Evolutionary conservation across 2,329 filamentous ascomycete genomes (phyloP).

Genomic region (Berkeleyomyces basicola): DNA sequence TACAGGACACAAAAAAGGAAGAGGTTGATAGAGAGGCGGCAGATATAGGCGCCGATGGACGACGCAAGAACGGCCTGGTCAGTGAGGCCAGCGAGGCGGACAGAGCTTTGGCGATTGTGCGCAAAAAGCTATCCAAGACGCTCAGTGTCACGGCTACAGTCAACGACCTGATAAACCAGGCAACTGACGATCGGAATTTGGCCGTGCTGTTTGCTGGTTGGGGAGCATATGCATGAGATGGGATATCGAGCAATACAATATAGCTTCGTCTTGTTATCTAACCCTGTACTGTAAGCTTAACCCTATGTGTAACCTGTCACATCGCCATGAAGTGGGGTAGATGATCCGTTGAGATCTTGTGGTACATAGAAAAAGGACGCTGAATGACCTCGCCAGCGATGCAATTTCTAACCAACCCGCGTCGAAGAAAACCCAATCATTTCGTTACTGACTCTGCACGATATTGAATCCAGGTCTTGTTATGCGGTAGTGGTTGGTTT

Average conservation of each 20-base stretch:
- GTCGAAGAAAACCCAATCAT: too few species aligned
- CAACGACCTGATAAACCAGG: slow-evolving; percentile 92
- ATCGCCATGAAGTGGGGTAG: too few species aligned
- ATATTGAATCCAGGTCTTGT: too few species aligned
- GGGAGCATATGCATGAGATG: slow-evolving; percentile 28
- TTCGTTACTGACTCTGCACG: too few species aligned
- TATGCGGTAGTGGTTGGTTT: too few species aligned
- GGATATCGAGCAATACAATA: background rate
- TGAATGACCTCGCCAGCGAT: too few species aligned
- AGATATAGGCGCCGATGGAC: slow-evolving; percentile 10
- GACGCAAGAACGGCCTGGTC: slow-evolving; percentile 8
- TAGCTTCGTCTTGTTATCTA: too few species aligned
- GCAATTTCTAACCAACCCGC: too few species aligned
- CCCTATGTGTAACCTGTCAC: too few species aligned
- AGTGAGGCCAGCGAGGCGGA: slow-evolving; percentile 64
- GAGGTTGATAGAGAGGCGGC: slow-evolving; percentile 19
- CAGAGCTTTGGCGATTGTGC: slow-evolving; percentile 76
- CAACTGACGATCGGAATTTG: slow-evolving; percentile 81
- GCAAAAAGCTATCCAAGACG: slow-evolving; percentile 89
- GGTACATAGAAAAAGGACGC: too few species aligned
- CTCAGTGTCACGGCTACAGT: slow-evolving; percentile 89
- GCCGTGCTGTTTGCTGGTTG: slow-evolving; percentile 66
- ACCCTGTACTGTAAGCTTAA: too few species aligned
- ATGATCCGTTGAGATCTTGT: too few species aligned
- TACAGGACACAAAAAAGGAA: slow-evolving; percentile 32